These are phyloP conservation scores for Talaromyces amestolkiae DNA, from an alignment of 2,329 filamentous ascomycete species.

Conservation along the genomic window DNA sequence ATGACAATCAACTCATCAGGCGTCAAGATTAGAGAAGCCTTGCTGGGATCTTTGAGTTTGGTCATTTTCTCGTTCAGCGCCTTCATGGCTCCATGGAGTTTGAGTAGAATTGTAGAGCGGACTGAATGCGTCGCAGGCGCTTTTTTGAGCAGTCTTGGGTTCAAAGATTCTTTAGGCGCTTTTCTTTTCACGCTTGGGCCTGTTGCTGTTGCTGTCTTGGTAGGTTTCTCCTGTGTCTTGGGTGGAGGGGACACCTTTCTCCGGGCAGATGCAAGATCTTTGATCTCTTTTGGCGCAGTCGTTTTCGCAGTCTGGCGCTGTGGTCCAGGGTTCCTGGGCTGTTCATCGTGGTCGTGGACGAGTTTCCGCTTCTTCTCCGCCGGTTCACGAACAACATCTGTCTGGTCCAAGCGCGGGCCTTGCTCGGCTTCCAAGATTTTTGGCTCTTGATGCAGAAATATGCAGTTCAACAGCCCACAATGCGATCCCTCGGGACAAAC, in stretches of 20 bases:
- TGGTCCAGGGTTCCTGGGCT: not conserved
- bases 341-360: slow-evolving; percentile 13
- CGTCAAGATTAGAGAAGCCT: slow-evolving; percentile 38
- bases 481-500: slow-evolving; percentile 51
- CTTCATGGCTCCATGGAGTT: slow-evolving; percentile 45
- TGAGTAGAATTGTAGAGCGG: slow-evolving; percentile 44
- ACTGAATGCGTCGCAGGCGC: slow-evolving; percentile 44
- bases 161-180: slow-evolving; percentile 42
- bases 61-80: slow-evolving; percentile 39
- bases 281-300: slow-evolving; percentile 19
- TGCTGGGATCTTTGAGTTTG: slow-evolving; percentile 32
- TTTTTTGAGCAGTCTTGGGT: slow-evolving; percentile 46
- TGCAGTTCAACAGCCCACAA: slow-evolving; percentile 56
- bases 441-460: slow-evolving; percentile 54
- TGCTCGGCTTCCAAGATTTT: not conserved
- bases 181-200: slow-evolving; percentile 29
- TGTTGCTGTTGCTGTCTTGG: not conserved
- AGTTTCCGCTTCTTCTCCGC: slow-evolving; percentile 34
- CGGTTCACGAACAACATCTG: slow-evolving; percentile 21
- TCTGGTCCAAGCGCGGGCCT: slow-evolving; percentile 17
- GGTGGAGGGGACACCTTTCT: slow-evolving; percentile 33
- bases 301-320: slow-evolving; percentile 4
- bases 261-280: slow-evolving; percentile 25
- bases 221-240: slow-evolving; percentile 16
- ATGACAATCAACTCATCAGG: slow-evolving; percentile 46